These are phyloP conservation scores for Elsinoe perseae DNA, from an alignment of 2,329 filamentous ascomycete species.

Conservation along the genomic window DNA sequence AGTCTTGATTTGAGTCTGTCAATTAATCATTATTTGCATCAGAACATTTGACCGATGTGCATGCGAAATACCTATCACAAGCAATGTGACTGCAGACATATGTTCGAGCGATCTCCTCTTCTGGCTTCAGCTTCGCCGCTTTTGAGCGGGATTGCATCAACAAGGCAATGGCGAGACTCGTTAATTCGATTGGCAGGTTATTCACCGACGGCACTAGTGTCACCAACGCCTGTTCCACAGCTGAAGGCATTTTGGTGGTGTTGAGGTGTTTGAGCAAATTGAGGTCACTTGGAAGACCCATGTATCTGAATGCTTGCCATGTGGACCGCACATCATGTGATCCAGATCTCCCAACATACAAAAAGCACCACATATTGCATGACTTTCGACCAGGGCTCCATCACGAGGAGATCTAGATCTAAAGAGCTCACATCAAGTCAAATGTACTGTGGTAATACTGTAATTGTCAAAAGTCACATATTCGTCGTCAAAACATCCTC, in stretches of 20 bases:
- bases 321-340: too few species aligned
- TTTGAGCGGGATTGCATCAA: conserved; percentile 73
- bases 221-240: conserved; percentile 65
- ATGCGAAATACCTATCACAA: conserved; percentile 60
- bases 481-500: too few species aligned
- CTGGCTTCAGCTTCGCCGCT: conserved; percentile 68
- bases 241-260: conserved; percentile 53
- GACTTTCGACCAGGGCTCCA: too few species aligned
- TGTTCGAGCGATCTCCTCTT: conserved; percentile 78
- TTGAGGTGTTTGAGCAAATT: not conserved
- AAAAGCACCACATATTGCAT: too few species aligned
- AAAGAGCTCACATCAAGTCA: too few species aligned
- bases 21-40: conserved; percentile 19
- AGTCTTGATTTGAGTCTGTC: conserved; percentile 61
- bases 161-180: conserved; percentile 63
- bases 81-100: conserved; percentile 86
- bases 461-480: too few species aligned
- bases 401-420: too few species aligned
- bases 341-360: too few species aligned
- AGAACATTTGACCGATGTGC: not conserved
- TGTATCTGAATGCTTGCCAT: too few species aligned
- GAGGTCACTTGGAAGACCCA: too few species aligned
- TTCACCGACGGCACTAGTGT: conserved; percentile 67
- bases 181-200: conserved; percentile 59
- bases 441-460: too few species aligned